These are phyloP conservation scores for Phytopythium helicoides DNA, from an alignment of 352 stramenopile genomes.

Conservation along the genomic window DNA sequence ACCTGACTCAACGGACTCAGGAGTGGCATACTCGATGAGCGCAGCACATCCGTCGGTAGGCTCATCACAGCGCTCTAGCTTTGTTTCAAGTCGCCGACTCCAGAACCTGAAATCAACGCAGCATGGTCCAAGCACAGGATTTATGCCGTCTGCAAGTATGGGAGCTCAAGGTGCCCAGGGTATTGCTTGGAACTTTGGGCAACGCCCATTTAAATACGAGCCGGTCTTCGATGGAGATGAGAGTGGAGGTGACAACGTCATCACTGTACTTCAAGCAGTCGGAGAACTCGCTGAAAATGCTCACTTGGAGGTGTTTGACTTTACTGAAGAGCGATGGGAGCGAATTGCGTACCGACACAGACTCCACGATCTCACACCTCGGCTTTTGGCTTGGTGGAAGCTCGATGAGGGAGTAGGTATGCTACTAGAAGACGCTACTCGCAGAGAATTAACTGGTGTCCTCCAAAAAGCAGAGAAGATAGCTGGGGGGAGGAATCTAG, in stretches of 20 bases:
- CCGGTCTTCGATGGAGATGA: constrained; percentile 9
- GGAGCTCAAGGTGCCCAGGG: constrained; percentile 53
- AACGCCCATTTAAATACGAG: constrained; percentile 50
- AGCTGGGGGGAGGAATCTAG: constrained; percentile 2
- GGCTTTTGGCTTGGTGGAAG: constrained; percentile 55
- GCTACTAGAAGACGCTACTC: constrained; percentile 37
- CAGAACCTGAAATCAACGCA: too few relatives aligned
- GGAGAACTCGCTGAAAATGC: constrained; percentile 21
- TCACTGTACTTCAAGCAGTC: constrained; percentile 34
- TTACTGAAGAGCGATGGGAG: constrained; percentile 45
- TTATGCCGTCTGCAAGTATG: constrained; percentile 40
- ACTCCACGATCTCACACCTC: constrained; percentile 51
- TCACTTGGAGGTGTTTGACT: constrained; percentile 65
- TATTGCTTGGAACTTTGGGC: constrained; percentile 72
- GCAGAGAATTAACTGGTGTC: constrained; percentile 10
- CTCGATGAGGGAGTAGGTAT: constrained; percentile 47
- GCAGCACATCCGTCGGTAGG: too few relatives aligned
- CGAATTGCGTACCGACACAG: constrained; percentile 58
- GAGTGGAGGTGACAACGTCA: constrained; percentile 5
- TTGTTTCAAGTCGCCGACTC: neutral
- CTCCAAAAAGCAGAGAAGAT: neutral
- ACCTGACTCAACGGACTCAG: neutral
- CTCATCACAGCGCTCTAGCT: neutral
- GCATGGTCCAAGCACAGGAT: neutral
- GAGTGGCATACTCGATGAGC: neutral